Evolutionary conservation across 2,329 filamentous ascomycete genomes (phyloP).

Genomic region (Macroventuria anomochaeta): DNA sequence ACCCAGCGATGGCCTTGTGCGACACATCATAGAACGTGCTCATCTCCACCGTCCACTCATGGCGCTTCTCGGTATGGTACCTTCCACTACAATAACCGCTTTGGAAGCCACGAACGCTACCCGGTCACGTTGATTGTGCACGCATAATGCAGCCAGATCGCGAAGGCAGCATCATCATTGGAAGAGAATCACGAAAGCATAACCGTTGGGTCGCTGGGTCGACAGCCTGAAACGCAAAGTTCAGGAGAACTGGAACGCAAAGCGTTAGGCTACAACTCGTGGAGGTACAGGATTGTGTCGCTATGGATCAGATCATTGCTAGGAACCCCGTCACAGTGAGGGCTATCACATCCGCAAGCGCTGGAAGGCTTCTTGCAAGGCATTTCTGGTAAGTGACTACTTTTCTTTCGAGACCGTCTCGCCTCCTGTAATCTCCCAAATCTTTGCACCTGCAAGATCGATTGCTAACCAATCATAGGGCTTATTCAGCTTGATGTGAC

Average conservation of each 20-base stretch:
- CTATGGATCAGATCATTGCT: slow-evolving; percentile 5
- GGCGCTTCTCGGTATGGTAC: neutral
- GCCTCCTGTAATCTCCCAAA: slow-evolving; percentile 9
- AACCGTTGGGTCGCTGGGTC: neutral
- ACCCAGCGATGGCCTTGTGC: too few species aligned
- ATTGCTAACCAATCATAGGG: neutral
- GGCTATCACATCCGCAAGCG: slow-evolving; percentile 28
- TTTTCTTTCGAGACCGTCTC: slow-evolving; percentile 14
- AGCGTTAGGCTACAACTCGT: neutral
- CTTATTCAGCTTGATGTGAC: neutral
- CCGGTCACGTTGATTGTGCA: neutral
- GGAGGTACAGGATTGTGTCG: neutral
- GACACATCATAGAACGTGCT: neutral
- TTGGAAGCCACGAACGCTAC: neutral
- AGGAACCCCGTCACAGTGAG: slow-evolving; percentile 19
- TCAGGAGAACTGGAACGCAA: neutral
- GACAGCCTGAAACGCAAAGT: neutral
- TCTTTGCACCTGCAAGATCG: neutral
- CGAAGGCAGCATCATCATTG: neutral
- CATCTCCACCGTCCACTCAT: neutral
- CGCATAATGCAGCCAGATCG: neutral
- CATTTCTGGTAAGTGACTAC: slow-evolving; percentile 5
- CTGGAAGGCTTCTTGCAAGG: slow-evolving; percentile 26
- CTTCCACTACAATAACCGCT: neutral
- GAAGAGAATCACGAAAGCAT: neutral